Evolutionary conservation across 768 basidiomycete genomes (phyloP), one percentile per base, ranked within the genome.

Genomic region (Amanita jacksonii): DNA sequence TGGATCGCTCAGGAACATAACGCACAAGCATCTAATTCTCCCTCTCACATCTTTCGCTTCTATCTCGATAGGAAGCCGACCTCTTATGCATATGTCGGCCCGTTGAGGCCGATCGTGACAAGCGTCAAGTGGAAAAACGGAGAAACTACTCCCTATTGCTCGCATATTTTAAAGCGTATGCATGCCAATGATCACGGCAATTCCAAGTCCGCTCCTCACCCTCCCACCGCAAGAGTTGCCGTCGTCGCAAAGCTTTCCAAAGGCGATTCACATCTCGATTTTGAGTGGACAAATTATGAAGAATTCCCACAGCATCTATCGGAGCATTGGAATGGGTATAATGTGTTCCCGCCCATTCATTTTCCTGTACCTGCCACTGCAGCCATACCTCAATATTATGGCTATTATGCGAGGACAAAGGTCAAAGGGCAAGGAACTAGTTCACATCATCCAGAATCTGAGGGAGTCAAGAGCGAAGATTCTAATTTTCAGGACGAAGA

Each of bases 301-400:
- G 27, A 30, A 1, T 70, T 79, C 52, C 68, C 72, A 2, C 39
- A 47, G 9, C 66, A 73, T 45, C 58, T 75, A 37, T 70, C 65
- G 49, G 57, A 75, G 53, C 69, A 74, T 36, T 76, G 68, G 67
- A 68, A 54, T 47, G 76, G 77, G 3, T 67, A 62, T 47, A 72
- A 74, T 44, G 41, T 73, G 31, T 51, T 72, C 1, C 50, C 50
- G 8, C 71, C 72, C 2, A 46, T 75, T 4, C 57, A 58, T 23
- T 52, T 66, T 49, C 69, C 76, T 0, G 65, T 70, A 0, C 73
- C 75, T 2, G 60, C 73, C 3, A 60, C 64, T 5, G 67, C 80
- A 0, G 37, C 80, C 37, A 72, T 76, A 3, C 79, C 81, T 0
- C 77, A 79, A 54, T 82, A 72, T 56, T 82, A 76, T 50, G 79